These are phyloP conservation scores for Globisporangium iwayamae DNA, from an alignment of 352 stramenopile genomes.

Conservation along the genomic window DNA sequence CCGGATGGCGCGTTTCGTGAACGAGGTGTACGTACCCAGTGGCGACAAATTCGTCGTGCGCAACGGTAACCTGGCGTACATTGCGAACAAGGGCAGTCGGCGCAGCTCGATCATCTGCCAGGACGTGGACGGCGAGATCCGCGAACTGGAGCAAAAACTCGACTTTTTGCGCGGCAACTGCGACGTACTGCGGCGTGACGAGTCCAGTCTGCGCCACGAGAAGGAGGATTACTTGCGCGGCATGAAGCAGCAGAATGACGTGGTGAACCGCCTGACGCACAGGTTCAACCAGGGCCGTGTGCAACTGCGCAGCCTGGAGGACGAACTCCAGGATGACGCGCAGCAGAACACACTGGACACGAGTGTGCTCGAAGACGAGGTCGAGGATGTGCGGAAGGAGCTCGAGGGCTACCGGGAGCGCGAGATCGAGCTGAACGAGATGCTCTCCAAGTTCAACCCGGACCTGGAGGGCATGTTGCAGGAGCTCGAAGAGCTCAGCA, in stretches of 20 bases:
- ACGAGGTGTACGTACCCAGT: slow-evolving; percentile 64
- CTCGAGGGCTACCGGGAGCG: slow-evolving; percentile 33
- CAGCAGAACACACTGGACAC: slow-evolving; percentile 71
- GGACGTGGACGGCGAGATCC: slow-evolving; percentile 61
- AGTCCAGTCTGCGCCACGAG: slow-evolving; percentile 38
- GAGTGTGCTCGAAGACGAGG: slow-evolving; percentile 71
- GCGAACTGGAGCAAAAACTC: slow-evolving; percentile 50
- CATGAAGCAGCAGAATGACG: slow-evolving; percentile 45
- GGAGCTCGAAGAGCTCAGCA: slow-evolving; percentile 52
- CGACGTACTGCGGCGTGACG: slow-evolving; percentile 52
- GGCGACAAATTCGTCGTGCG: slow-evolving; percentile 81
- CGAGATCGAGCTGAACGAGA: slow-evolving; percentile 50
- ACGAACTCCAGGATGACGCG: slow-evolving; percentile 60
- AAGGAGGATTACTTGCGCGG: slow-evolving; percentile 40
- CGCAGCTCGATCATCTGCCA: slow-evolving; percentile 73
- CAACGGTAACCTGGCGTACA: slow-evolving; percentile 73
- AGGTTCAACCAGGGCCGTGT: slow-evolving; percentile 50
- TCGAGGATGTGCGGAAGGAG: slow-evolving; percentile 44
- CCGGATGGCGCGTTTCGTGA: slow-evolving; percentile 59
- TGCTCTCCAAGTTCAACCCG: slow-evolving; percentile 61
- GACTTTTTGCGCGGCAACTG: slow-evolving; percentile 43
- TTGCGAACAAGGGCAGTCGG: slow-evolving; percentile 62
- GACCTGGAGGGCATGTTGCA: slow-evolving; percentile 58
- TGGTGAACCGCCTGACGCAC: slow-evolving; percentile 52
- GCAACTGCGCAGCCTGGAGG: slow-evolving; percentile 60